Evolutionary conservation across 2,329 filamentous ascomycete genomes (phyloP), one percentile per base, ranked within the genome.

Genomic region (Venturia carpophila): DNA sequence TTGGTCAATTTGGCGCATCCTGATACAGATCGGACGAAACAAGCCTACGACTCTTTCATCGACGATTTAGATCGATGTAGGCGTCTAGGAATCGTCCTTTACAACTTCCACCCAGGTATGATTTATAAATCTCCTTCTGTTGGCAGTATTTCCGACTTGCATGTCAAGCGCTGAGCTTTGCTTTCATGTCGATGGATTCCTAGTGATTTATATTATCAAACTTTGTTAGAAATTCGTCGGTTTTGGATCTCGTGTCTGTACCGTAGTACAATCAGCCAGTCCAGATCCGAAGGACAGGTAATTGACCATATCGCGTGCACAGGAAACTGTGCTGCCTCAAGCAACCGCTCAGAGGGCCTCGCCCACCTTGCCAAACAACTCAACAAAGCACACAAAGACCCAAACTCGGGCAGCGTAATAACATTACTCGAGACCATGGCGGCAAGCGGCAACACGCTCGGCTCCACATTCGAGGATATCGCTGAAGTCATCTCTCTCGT

Each of bases 351-450:
- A 0, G 87, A 85, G 24, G 92, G 92, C 3, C 87, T 96, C 66
- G 80, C 77, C 17, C 86, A 94, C 47, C 90, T 99, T 62, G 92
- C 94, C 1, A 79, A 82, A 52, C 89, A 92, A 71, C 82, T 99
- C 62, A 97, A 96, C 73, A 84, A 83, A 66, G 89, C 92, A 0
- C 91, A 97, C 72, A 80, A 82, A 64, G 90, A 88, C 66, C 77
- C 78, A 0, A 70, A 69, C 0, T 96, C 90, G 0, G 83, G 80
- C 49, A 82, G 81, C 0, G 93, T 97, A 1, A 81, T 93, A 43
- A 94, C 92, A 0, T 83, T 97, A 0, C 79, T 99, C 3, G 94
- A 99, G 77, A 97, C 96, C 67, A 97, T 97, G 92, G 94, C 93
- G 1, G 91, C 91, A 3, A 84, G 85, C 64, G 92, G 92, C 63